Base-by-base conservation (phyloP, 352 stramenopile species). In the Globisporangium yorkense region DNA sequence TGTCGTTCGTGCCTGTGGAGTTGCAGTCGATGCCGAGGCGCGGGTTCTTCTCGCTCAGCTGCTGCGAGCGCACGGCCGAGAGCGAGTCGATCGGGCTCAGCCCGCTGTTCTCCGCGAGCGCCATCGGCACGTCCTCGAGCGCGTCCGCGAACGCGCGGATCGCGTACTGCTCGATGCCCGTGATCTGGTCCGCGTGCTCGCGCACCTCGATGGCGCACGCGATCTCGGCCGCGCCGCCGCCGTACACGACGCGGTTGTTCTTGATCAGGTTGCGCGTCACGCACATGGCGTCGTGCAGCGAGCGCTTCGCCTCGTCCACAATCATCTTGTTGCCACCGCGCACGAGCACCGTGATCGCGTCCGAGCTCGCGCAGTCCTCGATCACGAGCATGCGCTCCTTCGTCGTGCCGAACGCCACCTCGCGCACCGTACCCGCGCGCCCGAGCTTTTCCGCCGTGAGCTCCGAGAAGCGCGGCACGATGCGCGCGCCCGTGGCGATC, bases 161-260 rank as follows among this genome's bases (percentile, higher is more conserved):
- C 31, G 97, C 97, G 75, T 99, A 99, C 81, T 99, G 80, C 67
- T 89, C 84, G 40, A 96, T 96, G 59, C 87, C 87, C 52, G 58
- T 72, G n/a, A 71, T 95, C 51, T 75, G 75, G 64, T 96, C 76
- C n/a, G 87, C 88, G 65, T 95, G 74, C 39, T 94, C 81, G 37
- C 80, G 79, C 49, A 99, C 91, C 8, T 87, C 91, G 56, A 99
- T 91, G n/a, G 91, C 95, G 70, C 96, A 99, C 5, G 97, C 93
- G 62, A 99, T 97, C 72, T 99, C 97, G 9, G 97, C 94, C 29
- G 94, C 88, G 46, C 97, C 97, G 39, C 97, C 97, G 39, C 97
- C 97, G 75, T 99, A 99, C 47, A 99, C 97, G 53, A 99, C 97
- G 56, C 96, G 91, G 82, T 99, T 99, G 84, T 99, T 98, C 72